These are phyloP conservation scores for Noccaea bulbosa DNA, from an alignment of 345 rosid species.

Conservation along the genomic window DNA sequence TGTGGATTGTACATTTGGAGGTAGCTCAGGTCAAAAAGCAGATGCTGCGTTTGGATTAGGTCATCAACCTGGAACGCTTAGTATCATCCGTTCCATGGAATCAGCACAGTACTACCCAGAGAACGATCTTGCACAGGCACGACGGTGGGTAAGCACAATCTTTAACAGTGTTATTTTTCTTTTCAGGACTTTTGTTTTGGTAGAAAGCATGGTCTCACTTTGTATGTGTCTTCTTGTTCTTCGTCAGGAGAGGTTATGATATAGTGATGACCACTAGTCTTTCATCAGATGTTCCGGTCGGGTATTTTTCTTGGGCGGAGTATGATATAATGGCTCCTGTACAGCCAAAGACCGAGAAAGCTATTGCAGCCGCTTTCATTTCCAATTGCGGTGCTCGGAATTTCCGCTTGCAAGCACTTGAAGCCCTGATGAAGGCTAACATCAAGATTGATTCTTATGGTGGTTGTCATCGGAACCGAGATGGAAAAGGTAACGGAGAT, in stretches of 20 bases:
- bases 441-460: slow-evolving; percentile 89
- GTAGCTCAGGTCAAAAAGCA: slow-evolving; percentile 41
- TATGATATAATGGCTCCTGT: slow-evolving; percentile 94
- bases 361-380: slow-evolving; percentile 95
- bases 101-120: slow-evolving; percentile 79
- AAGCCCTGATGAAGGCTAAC: slow-evolving; percentile 61
- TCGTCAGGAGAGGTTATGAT: slow-evolving; percentile 68
- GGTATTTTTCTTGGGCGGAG: slow-evolving; percentile 99
- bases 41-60: slow-evolving; percentile 77
- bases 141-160: slow-evolving; percentile 99
- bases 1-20: slow-evolving; percentile 76
- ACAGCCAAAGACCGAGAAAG: slow-evolving; percentile 79
- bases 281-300: slow-evolving; percentile 98
- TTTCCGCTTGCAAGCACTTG: slow-evolving; percentile 88
- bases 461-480: slow-evolving; percentile 77
- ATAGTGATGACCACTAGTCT: slow-evolving; percentile 95
- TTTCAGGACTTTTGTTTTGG: slow-evolving; percentile 31
- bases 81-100: slow-evolving; percentile 90
- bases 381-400: slow-evolving; percentile 93
- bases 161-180: slow-evolving; percentile 26
- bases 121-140: slow-evolving; percentile 71
- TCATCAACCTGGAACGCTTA: slow-evolving; percentile 47
- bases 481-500: slow-evolving; percentile 63
- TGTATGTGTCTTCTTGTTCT: neutral
- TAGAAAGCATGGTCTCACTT: neutral